Percentiles rank a stretch among this genome's conserved stretches.
These are phyloP conservation scores for Monascus purpureus DNA, from an alignment of 495 filamentous ascomycete genomes.

Conservation along the genomic window DNA sequence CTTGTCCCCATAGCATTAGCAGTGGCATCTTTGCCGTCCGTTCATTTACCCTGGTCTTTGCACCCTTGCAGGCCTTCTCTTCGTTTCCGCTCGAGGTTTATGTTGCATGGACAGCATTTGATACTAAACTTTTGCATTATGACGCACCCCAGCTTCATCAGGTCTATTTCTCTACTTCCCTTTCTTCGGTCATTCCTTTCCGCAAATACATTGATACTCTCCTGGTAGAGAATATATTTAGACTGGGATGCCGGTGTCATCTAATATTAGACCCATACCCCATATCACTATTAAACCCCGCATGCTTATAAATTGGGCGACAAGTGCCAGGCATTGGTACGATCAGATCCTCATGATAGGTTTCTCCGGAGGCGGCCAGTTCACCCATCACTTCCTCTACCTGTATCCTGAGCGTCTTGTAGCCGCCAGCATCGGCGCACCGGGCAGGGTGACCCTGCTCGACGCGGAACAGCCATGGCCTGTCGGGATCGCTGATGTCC, in stretches of 20 bases:
- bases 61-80: constrained; percentile 3
- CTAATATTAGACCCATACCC: no score
- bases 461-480: constrained; percentile 10
- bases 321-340: constrained; percentile 14
- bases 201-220: no score
- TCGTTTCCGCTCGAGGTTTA: no score
- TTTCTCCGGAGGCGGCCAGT: constrained; percentile 17
- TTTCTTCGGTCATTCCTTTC: background rate
- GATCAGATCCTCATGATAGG: constrained; percentile 13
- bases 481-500: constrained; percentile 8
- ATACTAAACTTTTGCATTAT: constrained; percentile 9
- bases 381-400: constrained; percentile 15
- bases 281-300: no score
- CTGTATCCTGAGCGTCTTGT: constrained; percentile 13
- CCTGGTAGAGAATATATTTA: no score
- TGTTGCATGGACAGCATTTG: constrained; percentile 5
- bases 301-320: constrained; percentile 8
- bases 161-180: constrained; percentile 6
- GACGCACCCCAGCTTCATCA: constrained; percentile 11
- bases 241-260: no score
- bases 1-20: no score
- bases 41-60: constrained; percentile 1
- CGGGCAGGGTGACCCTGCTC: constrained; percentile 8
- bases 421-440: constrained; percentile 13
- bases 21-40: no score